These are phyloP conservation scores for Arctostaphylos glauca DNA, from an alignment of 148 eudicot genomes.

Conservation along the genomic window DNA sequence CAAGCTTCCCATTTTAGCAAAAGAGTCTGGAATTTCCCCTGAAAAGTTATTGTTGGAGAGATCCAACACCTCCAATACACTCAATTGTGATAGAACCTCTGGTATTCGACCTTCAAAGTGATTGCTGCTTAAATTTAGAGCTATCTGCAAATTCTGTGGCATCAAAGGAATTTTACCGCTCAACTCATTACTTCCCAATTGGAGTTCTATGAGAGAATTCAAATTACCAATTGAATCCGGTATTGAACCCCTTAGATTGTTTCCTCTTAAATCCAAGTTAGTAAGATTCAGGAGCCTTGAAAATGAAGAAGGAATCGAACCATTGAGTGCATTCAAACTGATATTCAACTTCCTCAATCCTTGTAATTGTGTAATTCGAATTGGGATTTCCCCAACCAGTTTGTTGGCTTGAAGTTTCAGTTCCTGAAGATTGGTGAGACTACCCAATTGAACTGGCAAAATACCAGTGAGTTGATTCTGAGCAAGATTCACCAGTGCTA, in stretches of 20 bases:
- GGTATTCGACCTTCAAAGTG: slow-evolving; percentile 60
- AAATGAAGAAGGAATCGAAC: slow-evolving; percentile 60
- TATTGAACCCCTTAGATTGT: slow-evolving; percentile 56
- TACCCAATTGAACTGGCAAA: slow-evolving; percentile 46
- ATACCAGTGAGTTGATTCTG: slow-evolving; percentile 45
- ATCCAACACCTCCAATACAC: slow-evolving; percentile 56
- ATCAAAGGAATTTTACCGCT: slow-evolving; percentile 51
- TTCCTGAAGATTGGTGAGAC: slow-evolving; percentile 45
- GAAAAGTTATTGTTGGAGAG: slow-evolving; percentile 66
- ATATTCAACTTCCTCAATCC: slow-evolving; percentile 50
- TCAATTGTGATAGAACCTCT: slow-evolving; percentile 25
- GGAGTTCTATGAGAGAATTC: slow-evolving; percentile 51
- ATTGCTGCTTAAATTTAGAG: slow-evolving; percentile 74
- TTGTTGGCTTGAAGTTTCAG: slow-evolving; percentile 61
- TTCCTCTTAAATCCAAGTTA: slow-evolving; percentile 59
- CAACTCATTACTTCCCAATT: slow-evolving; percentile 59
- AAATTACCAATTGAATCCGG: slow-evolving; percentile 43
- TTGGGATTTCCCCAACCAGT: slow-evolving; percentile 57
- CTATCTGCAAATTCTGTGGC: slow-evolving; percentile 50
- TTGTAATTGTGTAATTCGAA: slow-evolving; percentile 35
- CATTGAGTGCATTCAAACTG: slow-evolving; percentile 53
- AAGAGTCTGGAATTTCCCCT: slow-evolving; percentile 50
- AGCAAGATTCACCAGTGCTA: slow-evolving; percentile 63
- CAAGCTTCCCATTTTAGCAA: slow-evolving; percentile 33
- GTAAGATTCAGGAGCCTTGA: slow-evolving; percentile 41